Evolutionary conservation across 345 rosid species (phyloP).

Genomic region (Brassica cretica): DNA sequence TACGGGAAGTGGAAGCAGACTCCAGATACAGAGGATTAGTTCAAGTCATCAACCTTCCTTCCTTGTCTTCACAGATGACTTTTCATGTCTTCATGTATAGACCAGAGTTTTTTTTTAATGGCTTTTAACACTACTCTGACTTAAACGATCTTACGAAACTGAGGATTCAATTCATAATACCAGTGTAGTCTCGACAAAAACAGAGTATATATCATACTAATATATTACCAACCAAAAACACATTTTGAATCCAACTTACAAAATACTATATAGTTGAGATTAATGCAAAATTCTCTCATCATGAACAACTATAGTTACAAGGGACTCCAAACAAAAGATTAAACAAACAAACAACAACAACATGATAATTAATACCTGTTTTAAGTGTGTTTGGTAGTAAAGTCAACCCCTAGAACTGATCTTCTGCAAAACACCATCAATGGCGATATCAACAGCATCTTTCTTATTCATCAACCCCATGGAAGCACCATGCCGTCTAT

Average conservation of each 20-base stretch:
- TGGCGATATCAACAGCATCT: slow-evolving; percentile 90
- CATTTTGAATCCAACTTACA: slow-evolving; percentile 13
- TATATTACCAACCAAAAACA: slow-evolving; percentile 1
- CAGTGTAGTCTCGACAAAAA: neutral
- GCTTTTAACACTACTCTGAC: neutral
- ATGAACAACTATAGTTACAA: slow-evolving; percentile 3
- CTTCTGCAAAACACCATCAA: slow-evolving; percentile 63
- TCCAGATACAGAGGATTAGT: neutral
- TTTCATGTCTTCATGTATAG: neutral
- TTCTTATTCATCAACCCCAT: slow-evolving; percentile 53
- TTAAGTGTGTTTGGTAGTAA: slow-evolving; percentile 16
- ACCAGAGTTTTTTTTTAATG: neutral
- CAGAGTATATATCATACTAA: neutral
- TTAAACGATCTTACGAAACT: neutral
- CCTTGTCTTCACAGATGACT: neutral
- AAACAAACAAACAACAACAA: slow-evolving; percentile 15
- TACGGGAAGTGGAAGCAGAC: neutral
- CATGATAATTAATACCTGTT: neutral
- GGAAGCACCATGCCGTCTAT: slow-evolving; percentile 81
- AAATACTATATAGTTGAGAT: neutral
- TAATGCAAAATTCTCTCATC: slow-evolving; percentile 8
- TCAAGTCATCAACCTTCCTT: neutral
- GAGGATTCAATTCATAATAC: neutral
- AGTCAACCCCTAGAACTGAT: slow-evolving; percentile 49
- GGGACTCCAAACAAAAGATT: no score